Base-by-base conservation (phyloP, 305 asterid genomes). In the Coffea humblotiana region DNA sequence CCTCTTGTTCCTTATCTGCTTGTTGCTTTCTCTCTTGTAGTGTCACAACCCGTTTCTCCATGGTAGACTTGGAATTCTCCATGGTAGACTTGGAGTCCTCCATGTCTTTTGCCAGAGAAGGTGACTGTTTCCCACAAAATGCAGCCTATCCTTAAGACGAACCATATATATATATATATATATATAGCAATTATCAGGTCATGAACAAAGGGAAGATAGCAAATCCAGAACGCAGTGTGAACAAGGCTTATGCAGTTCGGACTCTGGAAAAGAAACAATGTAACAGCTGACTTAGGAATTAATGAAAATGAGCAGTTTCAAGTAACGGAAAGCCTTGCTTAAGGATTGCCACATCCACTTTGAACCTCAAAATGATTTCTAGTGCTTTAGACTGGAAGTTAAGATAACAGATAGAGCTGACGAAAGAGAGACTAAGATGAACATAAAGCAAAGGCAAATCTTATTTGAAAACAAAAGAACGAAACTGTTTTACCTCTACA, bases 1-100 rank as follows among this genome's bases (percentile, higher is more conserved):
- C 71, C 73, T 49, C 37, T 21, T 54, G 51, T 54, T 80, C 83
- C 23, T 32, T 67, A 49, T 56, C 65, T 43, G 76, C 65, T 40
- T 43, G 72, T 21, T 66, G 71, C 37, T 75, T 68, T 32, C 75
- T 67, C 54, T 80, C 79, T 25, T 58, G 65, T 51, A 68, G 45
- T 35, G 68, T 56, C 21, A 51, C 27, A 54, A n/a, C 79, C 72
- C 40, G 64, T 37, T 67, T 52, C 10, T 47, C 68, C 71, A 11
- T 14, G 12, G 12, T 47, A 3, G 75, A 54, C 32, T 80, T 67
- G n/a, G 52, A 54, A 18, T 51, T 65, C 48, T 73, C 77, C 75
- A 67, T 73, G 16, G n/a, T 47, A 3, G 75, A 54, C 32, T 80
- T 67, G n/a, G 52, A 54, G n/a, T 51, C 65, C 48, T 73, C 77